Percentiles rank a stretch among this genome's conserved stretches.
phyloP scores from a whole-genome alignment of 2,329 filamentous ascomycete species.

The Paracoccidioides brasiliensis region DNA sequence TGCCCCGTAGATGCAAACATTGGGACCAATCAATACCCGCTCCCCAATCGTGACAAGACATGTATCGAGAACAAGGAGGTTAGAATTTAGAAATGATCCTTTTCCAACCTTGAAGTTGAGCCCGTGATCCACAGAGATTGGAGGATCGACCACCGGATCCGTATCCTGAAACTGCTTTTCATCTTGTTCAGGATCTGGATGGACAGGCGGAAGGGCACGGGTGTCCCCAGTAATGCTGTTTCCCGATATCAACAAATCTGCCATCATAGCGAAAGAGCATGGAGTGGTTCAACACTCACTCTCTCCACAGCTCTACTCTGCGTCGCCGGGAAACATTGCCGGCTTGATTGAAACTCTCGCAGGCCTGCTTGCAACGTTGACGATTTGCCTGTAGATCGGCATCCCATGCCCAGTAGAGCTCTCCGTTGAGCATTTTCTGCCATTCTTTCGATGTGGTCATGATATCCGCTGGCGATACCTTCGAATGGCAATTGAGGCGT shows the following conservation, averaged over 20 bases:
- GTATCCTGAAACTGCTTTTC: conserved; percentile 46
- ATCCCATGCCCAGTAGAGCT: conserved; percentile 61
- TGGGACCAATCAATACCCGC: conserved; percentile 64
- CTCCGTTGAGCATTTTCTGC: conserved; percentile 46
- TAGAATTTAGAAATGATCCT: conserved; percentile 62
- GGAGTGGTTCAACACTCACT: conserved; percentile 40
- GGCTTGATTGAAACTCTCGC: conserved; percentile 49
- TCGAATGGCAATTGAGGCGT: too few relatives aligned
- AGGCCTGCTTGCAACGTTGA: conserved; percentile 48
- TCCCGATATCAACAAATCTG: background rate
- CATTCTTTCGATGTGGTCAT: conserved; percentile 17
- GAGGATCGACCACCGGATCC: conserved; percentile 56
- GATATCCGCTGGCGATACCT: background rate
- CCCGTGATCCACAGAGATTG: conserved; percentile 63
- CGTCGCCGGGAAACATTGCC: conserved; percentile 43
- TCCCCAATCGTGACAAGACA: conserved; percentile 60
- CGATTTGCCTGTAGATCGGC: conserved; percentile 53
- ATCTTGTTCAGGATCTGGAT: conserved; percentile 47
- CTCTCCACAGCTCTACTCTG: conserved; percentile 53
- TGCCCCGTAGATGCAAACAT: conserved; percentile 60
- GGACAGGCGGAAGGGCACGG: conserved; percentile 47
- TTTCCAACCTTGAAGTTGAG: conserved; percentile 57
- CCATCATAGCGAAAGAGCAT: background rate
- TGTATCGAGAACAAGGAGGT: conserved; percentile 64
- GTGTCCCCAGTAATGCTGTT: conserved; percentile 49